Evolutionary conservation across 148 eudicot genomes (phyloP).

Genomic region (Mesembryanthemum crystallinum): DNA sequence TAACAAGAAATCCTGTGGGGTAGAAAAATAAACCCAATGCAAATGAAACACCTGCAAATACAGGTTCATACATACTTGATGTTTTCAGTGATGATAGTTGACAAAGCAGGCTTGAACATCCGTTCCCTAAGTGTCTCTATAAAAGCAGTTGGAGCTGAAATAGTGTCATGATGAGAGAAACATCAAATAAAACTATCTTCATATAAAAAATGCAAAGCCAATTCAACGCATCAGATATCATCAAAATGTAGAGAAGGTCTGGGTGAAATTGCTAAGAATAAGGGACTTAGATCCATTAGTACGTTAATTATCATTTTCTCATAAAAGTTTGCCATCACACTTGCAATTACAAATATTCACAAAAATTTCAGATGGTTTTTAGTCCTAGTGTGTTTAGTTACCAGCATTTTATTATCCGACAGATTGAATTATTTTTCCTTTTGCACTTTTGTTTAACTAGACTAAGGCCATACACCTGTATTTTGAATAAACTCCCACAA

Average conservation of each 20-base stretch:
- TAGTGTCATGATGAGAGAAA: background rate
- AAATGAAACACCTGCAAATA: slow-evolving; percentile 4
- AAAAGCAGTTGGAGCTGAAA: slow-evolving; percentile 82
- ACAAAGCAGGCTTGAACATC: slow-evolving; percentile 92
- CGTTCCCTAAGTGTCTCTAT: slow-evolving; percentile 89
- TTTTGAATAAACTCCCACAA: background rate
- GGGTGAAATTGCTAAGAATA: background rate
- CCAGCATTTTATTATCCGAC: background rate
- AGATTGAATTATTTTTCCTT: background rate
- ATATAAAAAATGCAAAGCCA: background rate
- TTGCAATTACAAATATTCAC: background rate
- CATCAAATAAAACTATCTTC: background rate
- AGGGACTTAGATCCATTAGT: background rate
- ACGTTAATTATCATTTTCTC: background rate
- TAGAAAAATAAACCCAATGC: background rate
- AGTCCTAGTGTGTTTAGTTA: background rate
- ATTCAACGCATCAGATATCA: background rate
- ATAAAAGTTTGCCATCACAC: background rate
- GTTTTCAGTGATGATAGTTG: slow-evolving; percentile 70
- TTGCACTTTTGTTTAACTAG: background rate
- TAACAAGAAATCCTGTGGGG: slow-evolving; percentile 8
- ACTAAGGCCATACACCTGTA: background rate
- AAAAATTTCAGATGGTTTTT: background rate
- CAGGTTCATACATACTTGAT: slow-evolving; percentile 50
- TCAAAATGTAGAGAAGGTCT: background rate